phyloP scores from a whole-genome alignment of 192 early-diverging fungal genomes.

The Backusella psychrophila region DNA sequence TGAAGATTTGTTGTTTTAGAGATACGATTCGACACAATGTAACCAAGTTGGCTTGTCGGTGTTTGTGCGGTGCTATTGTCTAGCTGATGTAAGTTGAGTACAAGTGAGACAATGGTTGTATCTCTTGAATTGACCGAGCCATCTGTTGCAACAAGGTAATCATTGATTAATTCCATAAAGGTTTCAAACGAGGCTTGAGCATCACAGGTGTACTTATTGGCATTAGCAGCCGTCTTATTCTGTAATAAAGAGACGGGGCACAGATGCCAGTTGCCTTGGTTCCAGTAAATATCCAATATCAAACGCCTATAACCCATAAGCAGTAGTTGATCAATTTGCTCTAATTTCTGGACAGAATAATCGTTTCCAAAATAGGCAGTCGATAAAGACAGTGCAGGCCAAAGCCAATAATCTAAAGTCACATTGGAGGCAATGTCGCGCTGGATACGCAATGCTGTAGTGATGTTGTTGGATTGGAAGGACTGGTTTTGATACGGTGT shows the following conservation, averaged over 20 bases:
- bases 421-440: constrained; percentile 31
- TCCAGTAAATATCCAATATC: constrained; percentile 33
- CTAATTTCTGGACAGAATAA: constrained; percentile 9
- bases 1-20: not conserved
- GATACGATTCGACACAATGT: not conserved
- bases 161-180: not conserved
- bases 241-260: constrained; percentile 11
- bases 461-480: not conserved
- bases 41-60: not conserved
- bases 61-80: not conserved
- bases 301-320: constrained; percentile 21
- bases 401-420: constrained; percentile 25
- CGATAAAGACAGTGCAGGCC: constrained; percentile 28
- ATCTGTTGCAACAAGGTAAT: not conserved
- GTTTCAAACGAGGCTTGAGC: not conserved
- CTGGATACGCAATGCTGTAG: constrained; percentile 20
- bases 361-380: constrained; percentile 31
- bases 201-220: not conserved
- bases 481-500: not conserved
- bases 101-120: not conserved
- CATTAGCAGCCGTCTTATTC: not conserved
- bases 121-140: not conserved
- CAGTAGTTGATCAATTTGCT: not conserved
- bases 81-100: not conserved
- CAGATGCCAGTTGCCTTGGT: constrained; percentile 21